phyloP scores from a whole-genome alignment of 78 protist species.

The Parvularia atlantis region DNA sequence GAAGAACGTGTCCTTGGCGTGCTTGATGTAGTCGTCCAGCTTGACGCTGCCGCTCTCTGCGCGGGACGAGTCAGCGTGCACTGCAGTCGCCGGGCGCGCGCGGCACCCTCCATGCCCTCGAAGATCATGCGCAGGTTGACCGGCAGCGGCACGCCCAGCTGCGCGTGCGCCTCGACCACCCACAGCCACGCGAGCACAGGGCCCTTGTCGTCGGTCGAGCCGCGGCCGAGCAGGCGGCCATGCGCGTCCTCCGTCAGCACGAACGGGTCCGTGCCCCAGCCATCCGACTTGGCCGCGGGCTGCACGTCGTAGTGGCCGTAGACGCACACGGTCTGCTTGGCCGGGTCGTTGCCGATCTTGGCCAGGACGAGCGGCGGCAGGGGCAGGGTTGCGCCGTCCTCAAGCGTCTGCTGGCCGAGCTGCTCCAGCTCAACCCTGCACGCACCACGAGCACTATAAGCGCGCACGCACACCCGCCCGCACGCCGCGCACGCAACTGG shows the following conservation, averaged over 20 bases:
- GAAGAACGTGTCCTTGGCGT: conserved; percentile 5
- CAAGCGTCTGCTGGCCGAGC: background rate
- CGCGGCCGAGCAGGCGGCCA: conserved; percentile 27
- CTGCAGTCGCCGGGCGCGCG: no score
- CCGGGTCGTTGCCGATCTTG: background rate
- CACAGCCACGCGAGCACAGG: conserved; percentile 23
- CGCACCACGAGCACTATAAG: background rate
- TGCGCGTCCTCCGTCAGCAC: background rate
- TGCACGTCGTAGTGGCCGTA: conserved; percentile 23
- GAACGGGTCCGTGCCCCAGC: conserved; percentile 27
- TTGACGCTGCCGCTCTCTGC: conserved; percentile 5
- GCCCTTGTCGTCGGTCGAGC: conserved; percentile 29
- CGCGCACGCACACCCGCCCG: no score
- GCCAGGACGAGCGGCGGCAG: conserved; percentile 7
- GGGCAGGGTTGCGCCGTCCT: background rate
- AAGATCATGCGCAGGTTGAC: conserved; percentile 3
- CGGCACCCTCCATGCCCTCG: conserved; percentile 23
- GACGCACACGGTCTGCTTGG: background rate
- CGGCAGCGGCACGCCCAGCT: background rate
- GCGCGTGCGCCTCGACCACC: background rate
- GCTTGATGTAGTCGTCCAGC: conserved; percentile 1
- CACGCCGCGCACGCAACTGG: background rate
- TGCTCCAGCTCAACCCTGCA: background rate
- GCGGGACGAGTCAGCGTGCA: background rate
- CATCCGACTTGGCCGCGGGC: conserved; percentile 13